A percentile compares a stretch with the other conserved stretches of the same genome.
phyloP scores from a whole-genome alignment of 2,329 filamentous ascomycete species.

The Aspergillus brunneoviolaceus region DNA sequence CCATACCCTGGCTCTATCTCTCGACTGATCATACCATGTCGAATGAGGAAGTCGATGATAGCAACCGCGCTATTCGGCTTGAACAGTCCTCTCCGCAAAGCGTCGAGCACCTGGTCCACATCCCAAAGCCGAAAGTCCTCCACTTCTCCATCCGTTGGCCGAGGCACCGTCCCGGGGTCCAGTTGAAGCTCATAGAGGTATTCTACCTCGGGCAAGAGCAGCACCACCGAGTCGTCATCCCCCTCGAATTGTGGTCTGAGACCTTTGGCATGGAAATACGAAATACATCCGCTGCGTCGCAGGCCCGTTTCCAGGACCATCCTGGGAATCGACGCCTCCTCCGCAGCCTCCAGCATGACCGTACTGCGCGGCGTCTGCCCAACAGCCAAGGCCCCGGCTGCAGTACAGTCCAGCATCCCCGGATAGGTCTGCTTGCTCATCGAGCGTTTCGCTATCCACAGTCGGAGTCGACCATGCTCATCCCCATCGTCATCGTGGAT shows the following conservation, averaged over 20 bases:
- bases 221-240: not conserved
- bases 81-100: constrained; percentile 28
- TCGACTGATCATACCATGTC: constrained; percentile 30
- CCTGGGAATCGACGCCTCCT: constrained; percentile 19
- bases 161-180: constrained; percentile 19
- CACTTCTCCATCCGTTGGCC: constrained; percentile 32
- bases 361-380: constrained; percentile 24
- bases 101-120: constrained; percentile 26
- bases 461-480: constrained; percentile 2
- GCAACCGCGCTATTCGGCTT: constrained; percentile 34
- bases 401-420: constrained; percentile 30
- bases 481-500: not conserved
- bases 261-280: constrained; percentile 11
- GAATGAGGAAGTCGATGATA: constrained; percentile 35
- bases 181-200: constrained; percentile 38
- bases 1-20: constrained; percentile 31
- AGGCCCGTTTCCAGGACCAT: not conserved
- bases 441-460: constrained; percentile 31
- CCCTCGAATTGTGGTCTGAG: constrained; percentile 8
- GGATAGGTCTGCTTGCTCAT: constrained; percentile 30
- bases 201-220: constrained; percentile 32
- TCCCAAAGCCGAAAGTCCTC: constrained; percentile 29
- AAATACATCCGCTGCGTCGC: not conserved
- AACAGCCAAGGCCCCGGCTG: constrained; percentile 21
- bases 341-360: constrained; percentile 26